These are phyloP conservation scores for Strobilomyces confusus DNA, from an alignment of 768 basidiomycete genomes.

Conservation along the genomic window DNA sequence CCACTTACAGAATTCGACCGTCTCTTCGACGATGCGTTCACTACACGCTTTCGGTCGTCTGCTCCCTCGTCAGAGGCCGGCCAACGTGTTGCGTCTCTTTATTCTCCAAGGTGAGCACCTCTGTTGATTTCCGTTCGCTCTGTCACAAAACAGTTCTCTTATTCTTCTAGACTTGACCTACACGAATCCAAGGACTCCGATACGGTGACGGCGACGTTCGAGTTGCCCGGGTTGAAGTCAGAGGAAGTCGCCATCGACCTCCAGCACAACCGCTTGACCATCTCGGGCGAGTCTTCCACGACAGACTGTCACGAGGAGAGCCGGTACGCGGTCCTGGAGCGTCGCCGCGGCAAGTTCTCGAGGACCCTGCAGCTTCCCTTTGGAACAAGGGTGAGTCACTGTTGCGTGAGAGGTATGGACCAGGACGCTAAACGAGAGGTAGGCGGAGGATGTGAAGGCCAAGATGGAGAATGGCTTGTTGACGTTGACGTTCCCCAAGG, in stretches of 20 bases:
- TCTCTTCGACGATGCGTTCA: slow-evolving; percentile 2
- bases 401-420: not conserved
- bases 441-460: not conserved
- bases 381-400: not conserved
- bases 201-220: not conserved
- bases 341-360: not conserved
- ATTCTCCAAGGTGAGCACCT: not conserved
- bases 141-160: not conserved
- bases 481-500: not conserved
- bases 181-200: not conserved
- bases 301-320: not conserved
- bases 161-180: not conserved
- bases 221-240: not conserved
- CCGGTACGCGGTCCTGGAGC: not conserved
- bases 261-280: not conserved
- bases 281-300: not conserved
- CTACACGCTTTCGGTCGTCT: slow-evolving; percentile 5
- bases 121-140: no score
- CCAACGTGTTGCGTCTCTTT: not conserved
- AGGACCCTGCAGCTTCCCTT: not conserved
- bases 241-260: not conserved
- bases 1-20: not conserved
- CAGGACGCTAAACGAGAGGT: not conserved
- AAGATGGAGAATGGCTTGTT: not conserved
- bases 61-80: not conserved